phyloP scores from a whole-genome alignment of 805 yeast species.

The Yarrowia sp. region DNA sequence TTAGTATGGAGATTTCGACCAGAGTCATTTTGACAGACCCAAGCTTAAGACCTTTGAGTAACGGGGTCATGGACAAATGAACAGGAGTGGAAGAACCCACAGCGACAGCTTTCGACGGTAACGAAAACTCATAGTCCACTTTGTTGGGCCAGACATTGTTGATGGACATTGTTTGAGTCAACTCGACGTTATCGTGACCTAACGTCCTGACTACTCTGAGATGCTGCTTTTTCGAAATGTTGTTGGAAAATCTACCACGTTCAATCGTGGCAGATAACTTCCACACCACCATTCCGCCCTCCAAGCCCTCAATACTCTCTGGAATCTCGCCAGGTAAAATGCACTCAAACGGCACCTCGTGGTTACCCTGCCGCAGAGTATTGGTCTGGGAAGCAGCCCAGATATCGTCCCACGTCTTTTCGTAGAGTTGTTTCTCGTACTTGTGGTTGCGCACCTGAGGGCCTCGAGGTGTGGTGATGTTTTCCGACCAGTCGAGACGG shows the following conservation, averaged over 20 bases:
- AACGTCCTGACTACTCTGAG: constrained; percentile 81
- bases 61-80: constrained; percentile 69
- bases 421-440: constrained; percentile 9
- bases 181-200: constrained; percentile 81
- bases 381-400: constrained; percentile 9
- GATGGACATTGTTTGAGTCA: constrained; percentile 87
- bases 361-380: constrained; percentile 55
- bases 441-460: neutral
- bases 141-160: constrained; percentile 95
- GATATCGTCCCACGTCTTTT: constrained; percentile 30
- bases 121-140: constrained; percentile 82
- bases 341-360: constrained; percentile 85
- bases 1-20: constrained; percentile 62
- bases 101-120: constrained; percentile 86
- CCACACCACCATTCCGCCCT: constrained; percentile 52
- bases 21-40: constrained; percentile 71
- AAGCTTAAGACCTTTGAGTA: constrained; percentile 72
- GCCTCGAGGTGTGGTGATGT: constrained; percentile 29
- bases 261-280: constrained; percentile 77
- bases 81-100: constrained; percentile 78
- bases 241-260: constrained; percentile 70
- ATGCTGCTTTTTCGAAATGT: constrained; percentile 64
- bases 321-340: constrained; percentile 79
- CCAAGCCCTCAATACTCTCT: constrained; percentile 88
- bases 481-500: constrained; percentile 63